A percentile compares a stretch with the other conserved stretches of the same genome.
phyloP scores from a whole-genome alignment of 176 grass and related monocot genomes.

The Musa schizocarpa region DNA sequence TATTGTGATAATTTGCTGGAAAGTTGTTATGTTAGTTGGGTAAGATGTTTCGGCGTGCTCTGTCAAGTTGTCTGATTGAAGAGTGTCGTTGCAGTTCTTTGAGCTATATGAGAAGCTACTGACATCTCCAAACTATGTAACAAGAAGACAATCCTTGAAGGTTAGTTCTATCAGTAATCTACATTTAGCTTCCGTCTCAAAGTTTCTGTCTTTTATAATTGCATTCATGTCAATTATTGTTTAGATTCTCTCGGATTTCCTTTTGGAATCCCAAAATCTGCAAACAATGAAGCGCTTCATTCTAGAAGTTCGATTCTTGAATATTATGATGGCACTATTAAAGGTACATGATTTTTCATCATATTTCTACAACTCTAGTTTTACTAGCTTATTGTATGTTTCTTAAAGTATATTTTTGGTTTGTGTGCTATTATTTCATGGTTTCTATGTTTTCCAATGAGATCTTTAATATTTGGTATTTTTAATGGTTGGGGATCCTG shows the following conservation, averaged over 20 bases:
- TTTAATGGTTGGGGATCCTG: too few relatives aligned
- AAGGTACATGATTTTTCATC: conserved; percentile 45
- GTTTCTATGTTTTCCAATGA: too few relatives aligned
- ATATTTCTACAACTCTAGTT: not conserved
- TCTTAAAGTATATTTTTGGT: too few relatives aligned
- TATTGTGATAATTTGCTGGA: not conserved
- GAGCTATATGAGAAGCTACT: conserved; percentile 76
- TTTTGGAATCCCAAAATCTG: conserved; percentile 77
- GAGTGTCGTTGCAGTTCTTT: conserved; percentile 76
- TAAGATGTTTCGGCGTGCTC: conserved; percentile 1
- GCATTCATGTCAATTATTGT: not conserved
- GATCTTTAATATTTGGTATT: too few relatives aligned
- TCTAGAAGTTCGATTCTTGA: conserved; percentile 70
- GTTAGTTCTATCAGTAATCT: conserved; percentile 32
- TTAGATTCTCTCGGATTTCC: conserved; percentile 95
- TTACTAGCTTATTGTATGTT: not conserved
- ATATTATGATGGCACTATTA: conserved; percentile 63
- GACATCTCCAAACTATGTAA: conserved; percentile 89
- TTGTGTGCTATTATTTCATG: too few relatives aligned
- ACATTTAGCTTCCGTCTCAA: too few relatives aligned
- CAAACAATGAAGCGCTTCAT: conserved; percentile 98
- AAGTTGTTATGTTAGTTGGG: not conserved
- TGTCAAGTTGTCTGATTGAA: not conserved
- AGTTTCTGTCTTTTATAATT: too few relatives aligned
- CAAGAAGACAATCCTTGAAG: conserved; percentile 97